phyloP scores from a whole-genome alignment of 2,329 filamentous ascomycete species.

The Xylaria sp. region DNA sequence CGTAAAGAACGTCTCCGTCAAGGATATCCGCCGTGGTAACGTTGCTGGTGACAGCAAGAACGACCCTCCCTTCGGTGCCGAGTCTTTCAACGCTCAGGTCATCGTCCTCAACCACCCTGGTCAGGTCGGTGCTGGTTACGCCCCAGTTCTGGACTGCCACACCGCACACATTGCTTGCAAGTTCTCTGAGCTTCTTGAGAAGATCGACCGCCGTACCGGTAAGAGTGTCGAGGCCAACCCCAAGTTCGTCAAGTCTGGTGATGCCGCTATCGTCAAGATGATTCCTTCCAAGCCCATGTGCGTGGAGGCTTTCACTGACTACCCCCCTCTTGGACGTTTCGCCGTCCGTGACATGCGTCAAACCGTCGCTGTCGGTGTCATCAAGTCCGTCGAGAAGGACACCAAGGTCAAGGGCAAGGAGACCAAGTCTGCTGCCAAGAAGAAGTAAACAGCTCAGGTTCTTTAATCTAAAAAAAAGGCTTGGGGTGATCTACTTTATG shows the following conservation, averaged over 20 bases:
- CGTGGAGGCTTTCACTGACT: slow-evolving; percentile 99
- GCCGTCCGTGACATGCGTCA: slow-evolving; percentile 98
- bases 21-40: slow-evolving; percentile 99
- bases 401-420: slow-evolving; percentile 67
- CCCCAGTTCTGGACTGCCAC: slow-evolving; percentile 99
- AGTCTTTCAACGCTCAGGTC: slow-evolving; percentile 99
- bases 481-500: slow-evolving; percentile 33
- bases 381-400: slow-evolving; percentile 84
- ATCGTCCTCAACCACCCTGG: slow-evolving; percentile 99
- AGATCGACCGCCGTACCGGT: slow-evolving; percentile 99
- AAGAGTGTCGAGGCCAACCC: slow-evolving; percentile 91
- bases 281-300: slow-evolving; percentile 99
- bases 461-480: slow-evolving; percentile 19
- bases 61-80: slow-evolving; percentile 88
- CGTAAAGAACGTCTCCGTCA: slow-evolving; percentile 99
- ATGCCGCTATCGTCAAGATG: slow-evolving; percentile 99
- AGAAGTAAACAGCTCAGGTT: slow-evolving; percentile 69
- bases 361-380: slow-evolving; percentile 93
- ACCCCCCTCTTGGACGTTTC: slow-evolving; percentile 99
- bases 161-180: slow-evolving; percentile 99
- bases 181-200: slow-evolving; percentile 99
- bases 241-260: slow-evolving; percentile 99
- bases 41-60: slow-evolving; percentile 99
- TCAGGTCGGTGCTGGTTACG: slow-evolving; percentile 99
- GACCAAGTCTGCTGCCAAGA: slow-evolving; percentile 75